A percentile compares a stretch with the other conserved stretches of the same genome.
Conservation (phyloP, 1,284 basidiomycete species). For the Ganoderma lucidum region DNA sequence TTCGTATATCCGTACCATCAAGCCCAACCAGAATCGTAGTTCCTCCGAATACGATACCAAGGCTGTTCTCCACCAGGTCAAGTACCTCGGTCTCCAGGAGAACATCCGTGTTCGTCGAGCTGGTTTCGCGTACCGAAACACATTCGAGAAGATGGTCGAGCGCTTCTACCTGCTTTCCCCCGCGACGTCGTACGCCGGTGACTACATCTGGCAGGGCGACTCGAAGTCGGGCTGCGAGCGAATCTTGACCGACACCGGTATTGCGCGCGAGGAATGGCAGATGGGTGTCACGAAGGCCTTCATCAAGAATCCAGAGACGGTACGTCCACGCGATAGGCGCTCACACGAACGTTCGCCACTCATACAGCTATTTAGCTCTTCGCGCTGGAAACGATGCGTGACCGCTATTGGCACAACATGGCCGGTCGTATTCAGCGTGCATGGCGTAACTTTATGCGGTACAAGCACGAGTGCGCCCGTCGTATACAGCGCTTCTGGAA, state of each 20-base stretch:
- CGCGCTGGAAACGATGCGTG: conserved; percentile 98
- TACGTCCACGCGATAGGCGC: conserved; percentile 41
- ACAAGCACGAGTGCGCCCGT: conserved; percentile 94
- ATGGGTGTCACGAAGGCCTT: conserved; percentile 99
- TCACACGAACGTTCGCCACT: not conserved
- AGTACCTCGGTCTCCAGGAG: conserved; percentile 98
- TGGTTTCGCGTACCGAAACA: conserved; percentile 97
- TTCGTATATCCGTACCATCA: conserved; percentile 99
- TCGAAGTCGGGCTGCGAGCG: conserved; percentile 91
- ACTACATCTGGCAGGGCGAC: conserved; percentile 97
- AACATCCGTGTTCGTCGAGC: conserved; percentile 98
- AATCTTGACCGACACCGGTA: conserved; percentile 95
- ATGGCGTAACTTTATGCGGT: conserved; percentile 95
- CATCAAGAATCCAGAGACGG: conserved; percentile 99
- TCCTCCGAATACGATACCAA: conserved; percentile 93
- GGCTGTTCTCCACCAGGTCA: conserved; percentile 98
- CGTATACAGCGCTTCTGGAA: conserved; percentile 99
- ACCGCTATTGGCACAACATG: conserved; percentile 99
- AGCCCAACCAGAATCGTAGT: conserved; percentile 98
- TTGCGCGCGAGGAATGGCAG: conserved; percentile 98
- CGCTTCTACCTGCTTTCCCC: conserved; percentile 97
- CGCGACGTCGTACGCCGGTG: conserved; percentile 96
- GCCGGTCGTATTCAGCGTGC: conserved; percentile 96
- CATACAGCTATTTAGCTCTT: conserved; percentile 72
- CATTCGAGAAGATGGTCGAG: conserved; percentile 99